Evolutionary conservation across 176 grass and related monocot species (phyloP).

Genomic region (Phoenix roebelenii): DNA sequence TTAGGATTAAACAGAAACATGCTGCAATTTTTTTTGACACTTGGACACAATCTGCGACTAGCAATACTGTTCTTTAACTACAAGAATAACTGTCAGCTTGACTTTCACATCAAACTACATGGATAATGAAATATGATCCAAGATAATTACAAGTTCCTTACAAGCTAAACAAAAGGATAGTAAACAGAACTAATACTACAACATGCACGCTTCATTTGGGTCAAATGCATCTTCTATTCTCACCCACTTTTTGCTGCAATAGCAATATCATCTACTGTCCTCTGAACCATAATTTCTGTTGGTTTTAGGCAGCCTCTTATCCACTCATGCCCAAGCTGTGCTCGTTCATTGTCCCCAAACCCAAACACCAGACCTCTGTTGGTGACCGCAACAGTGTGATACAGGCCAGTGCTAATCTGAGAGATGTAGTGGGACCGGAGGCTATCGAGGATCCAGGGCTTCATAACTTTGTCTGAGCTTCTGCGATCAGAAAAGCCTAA

Average conservation of each 20-base stretch:
- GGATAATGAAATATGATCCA: too few relatives aligned
- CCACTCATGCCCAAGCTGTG: slow-evolving; percentile 81
- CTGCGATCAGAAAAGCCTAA: slow-evolving; percentile 83
- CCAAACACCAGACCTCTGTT: slow-evolving; percentile 83
- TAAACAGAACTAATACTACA: too few relatives aligned
- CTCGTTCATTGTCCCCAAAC: slow-evolving; percentile 94
- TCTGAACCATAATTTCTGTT: slow-evolving; percentile 80
- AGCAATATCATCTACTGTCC: slow-evolving; percentile 62
- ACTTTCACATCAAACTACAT: too few relatives aligned
- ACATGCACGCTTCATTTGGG: too few relatives aligned
- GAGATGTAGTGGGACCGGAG: slow-evolving; percentile 58
- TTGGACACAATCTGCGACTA: too few relatives aligned
- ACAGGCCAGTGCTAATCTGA: slow-evolving; percentile 92
- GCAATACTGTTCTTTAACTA: too few relatives aligned
- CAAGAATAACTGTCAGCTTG: too few relatives aligned
- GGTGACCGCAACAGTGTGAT: slow-evolving; percentile 90
- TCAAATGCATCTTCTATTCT: background rate
- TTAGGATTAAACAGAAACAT: too few relatives aligned
- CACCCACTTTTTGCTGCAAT: slow-evolving; percentile 59
- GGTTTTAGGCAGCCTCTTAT: slow-evolving; percentile 82
- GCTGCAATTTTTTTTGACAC: too few relatives aligned
- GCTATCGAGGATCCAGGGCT: slow-evolving; percentile 55
- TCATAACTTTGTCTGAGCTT: slow-evolving; percentile 88
- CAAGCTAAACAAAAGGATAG: too few relatives aligned
- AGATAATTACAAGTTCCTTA: too few relatives aligned